phyloP scores from a whole-genome alignment of 805 yeast genomes.

The Metschnikowia arizonensis region DNA sequence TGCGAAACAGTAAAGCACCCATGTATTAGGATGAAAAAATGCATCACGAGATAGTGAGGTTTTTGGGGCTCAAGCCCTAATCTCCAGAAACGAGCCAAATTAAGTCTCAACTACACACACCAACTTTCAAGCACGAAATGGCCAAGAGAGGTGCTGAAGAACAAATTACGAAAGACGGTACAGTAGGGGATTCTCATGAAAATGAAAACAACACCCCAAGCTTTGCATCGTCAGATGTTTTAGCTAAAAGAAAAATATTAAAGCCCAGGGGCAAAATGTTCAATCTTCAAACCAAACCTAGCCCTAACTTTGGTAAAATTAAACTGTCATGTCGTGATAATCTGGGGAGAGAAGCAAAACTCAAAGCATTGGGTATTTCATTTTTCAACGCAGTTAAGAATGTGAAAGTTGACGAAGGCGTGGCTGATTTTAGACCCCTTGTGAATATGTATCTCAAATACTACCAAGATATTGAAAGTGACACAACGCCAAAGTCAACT shows the following conservation, averaged over 20 bases:
- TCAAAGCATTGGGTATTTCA: slow-evolving; percentile 62
- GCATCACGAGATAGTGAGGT: neutral
- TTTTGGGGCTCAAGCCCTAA: slow-evolving; percentile 17
- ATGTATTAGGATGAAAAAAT: neutral
- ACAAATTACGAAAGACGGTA: slow-evolving; percentile 58
- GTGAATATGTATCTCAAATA: slow-evolving; percentile 58
- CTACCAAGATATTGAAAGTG: slow-evolving; percentile 32
- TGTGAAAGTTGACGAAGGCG: slow-evolving; percentile 40
- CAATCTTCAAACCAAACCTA: slow-evolving; percentile 5
- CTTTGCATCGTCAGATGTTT: slow-evolving; percentile 50
- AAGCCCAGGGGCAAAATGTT: slow-evolving; percentile 40
- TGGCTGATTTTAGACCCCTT: slow-evolving; percentile 53
- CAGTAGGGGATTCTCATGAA: slow-evolving; percentile 24
- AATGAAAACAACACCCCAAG: slow-evolving; percentile 22
- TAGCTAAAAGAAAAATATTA: slow-evolving; percentile 69
- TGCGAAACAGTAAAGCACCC: neutral
- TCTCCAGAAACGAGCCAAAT: neutral
- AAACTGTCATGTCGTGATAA: neutral
- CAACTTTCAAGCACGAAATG: slow-evolving; percentile 31
- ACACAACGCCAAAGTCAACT: neutral
- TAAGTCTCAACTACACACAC: neutral
- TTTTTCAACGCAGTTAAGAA: slow-evolving; percentile 48
- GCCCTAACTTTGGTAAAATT: neutral
- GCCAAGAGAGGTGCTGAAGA: slow-evolving; percentile 64
- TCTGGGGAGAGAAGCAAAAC: slow-evolving; percentile 41